Conservation (phyloP, 306 rosid genomes). For the Vicia sativa region DNA sequence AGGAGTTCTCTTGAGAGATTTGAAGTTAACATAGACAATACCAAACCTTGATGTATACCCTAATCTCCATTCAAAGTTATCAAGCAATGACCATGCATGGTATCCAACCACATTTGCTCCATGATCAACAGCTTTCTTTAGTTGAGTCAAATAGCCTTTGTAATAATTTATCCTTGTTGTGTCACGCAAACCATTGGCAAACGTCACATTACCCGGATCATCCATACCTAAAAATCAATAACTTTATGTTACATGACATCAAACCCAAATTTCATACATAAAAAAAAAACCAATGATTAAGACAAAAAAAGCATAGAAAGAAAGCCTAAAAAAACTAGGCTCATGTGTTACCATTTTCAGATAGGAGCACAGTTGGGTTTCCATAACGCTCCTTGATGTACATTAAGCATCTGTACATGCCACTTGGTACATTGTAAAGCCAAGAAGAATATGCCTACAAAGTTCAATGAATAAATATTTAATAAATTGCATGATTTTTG, state of each 20-base stretch:
- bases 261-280: no score
- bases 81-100: slow-evolving; percentile 91
- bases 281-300: no score
- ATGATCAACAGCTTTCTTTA: slow-evolving; percentile 77
- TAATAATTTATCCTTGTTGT: slow-evolving; percentile 73
- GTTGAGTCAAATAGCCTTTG: slow-evolving; percentile 61
- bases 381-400: slow-evolving; percentile 78
- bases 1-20: slow-evolving; percentile 76
- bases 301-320: background rate
- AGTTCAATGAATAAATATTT: background rate
- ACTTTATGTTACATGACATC: no score
- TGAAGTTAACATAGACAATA: slow-evolving; percentile 81
- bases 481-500: slow-evolving; percentile 19
- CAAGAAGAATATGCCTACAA: slow-evolving; percentile 78
- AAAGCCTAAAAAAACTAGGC: background rate
- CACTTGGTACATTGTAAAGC: slow-evolving; percentile 98
- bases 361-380: slow-evolving; percentile 76
- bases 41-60: slow-evolving; percentile 97
- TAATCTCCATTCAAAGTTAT: slow-evolving; percentile 88
- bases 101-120: slow-evolving; percentile 81
- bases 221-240: slow-evolving; percentile 66
- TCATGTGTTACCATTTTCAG: slow-evolving; percentile 73
- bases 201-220: slow-evolving; percentile 69
- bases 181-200: slow-evolving; percentile 64
- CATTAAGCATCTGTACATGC: slow-evolving; percentile 74